Base-by-base conservation (phyloP, 371 early-diverging fungal species). In the Vairimorpha ceranae region DNA sequence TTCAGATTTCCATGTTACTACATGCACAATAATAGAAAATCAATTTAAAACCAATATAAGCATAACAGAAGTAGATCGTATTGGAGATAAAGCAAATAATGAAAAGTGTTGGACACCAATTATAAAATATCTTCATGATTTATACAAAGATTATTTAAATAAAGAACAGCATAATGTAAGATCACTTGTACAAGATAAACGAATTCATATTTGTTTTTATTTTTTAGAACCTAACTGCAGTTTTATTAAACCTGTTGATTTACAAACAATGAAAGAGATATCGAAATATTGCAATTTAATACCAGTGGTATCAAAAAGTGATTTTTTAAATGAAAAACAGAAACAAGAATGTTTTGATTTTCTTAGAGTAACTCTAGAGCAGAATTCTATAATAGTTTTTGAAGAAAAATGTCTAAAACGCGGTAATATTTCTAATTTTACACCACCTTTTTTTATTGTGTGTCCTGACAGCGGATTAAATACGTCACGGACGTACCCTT, bases 201-300 rank as follows among this genome's bases (percentile, higher is more conserved):
- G 84, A 52, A 73, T 83, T 3, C 84, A 83, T 73, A 29, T 71
- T 0, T 79, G 80, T 30, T 67, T 83, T 1, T 81, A 80, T 51
- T 74, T 80, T 30, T 15, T 79, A 4, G 80, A 75, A 45, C 79
- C 82, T 30, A 63, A 43, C 23, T 30, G 10, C 58, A 45, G 30
- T 25, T 56, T 64, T 38, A 65, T 81, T 15, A 68, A 65, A 65
- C 36, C 69, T 36, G 52, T 67, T 51, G 84, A 83, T 54, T 36
- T 82, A 33, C 35, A 27, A 12, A 41, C 65, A n/a, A 81, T 83
- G 75, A 59, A 75, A 58, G 76, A 76, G 41, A 70, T 83, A 58
- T 79, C 80, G 14, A 52, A 77, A 61, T 67, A 71, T 29, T 68
- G 72, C 38, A 83, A 78, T 59, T 14, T 83, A 10, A 75, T 83